phyloP scores from a whole-genome alignment of 176 grass and related monocot species.

The Cenchrus americanus region DNA sequence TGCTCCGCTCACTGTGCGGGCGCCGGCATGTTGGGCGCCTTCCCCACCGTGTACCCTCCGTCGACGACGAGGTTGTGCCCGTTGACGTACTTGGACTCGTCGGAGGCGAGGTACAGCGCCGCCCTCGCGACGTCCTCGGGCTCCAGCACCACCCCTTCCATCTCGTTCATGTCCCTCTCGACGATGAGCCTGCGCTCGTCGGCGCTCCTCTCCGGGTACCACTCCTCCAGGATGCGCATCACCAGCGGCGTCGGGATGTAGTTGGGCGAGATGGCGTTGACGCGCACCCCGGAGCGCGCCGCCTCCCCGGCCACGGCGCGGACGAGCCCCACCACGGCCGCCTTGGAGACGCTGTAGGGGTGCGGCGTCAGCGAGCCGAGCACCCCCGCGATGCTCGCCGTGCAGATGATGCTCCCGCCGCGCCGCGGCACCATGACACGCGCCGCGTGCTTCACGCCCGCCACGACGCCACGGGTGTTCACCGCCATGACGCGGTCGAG shows the following conservation, averaged over 20 bases:
- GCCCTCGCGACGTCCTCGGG: constrained; percentile 21
- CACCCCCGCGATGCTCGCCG: constrained; percentile 51
- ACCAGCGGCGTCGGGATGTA: constrained; percentile 39
- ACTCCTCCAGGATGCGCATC: not conserved
- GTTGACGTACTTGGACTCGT: constrained; percentile 69
- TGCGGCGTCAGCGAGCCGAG: not conserved
- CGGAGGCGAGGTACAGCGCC: constrained; percentile 55
- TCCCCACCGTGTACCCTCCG: constrained; percentile 51
- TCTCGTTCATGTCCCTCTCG: constrained; percentile 15
- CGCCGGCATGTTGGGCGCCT: constrained; percentile 23
- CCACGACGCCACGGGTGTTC: constrained; percentile 52
- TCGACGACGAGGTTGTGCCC: constrained; percentile 80
- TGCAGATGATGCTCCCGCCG: constrained; percentile 63
- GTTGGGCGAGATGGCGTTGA: constrained; percentile 39
- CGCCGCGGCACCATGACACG: constrained; percentile 58
- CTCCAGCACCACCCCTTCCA: not conserved
- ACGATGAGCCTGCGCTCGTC: constrained; percentile 11
- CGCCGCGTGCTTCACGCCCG: constrained; percentile 72
- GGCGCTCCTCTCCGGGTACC: not conserved
- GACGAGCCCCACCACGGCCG: not conserved
- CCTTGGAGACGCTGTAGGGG: constrained; percentile 40
- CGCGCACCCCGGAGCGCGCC: constrained; percentile 25
- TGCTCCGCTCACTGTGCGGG: not conserved
- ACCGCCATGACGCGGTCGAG: constrained; percentile 65
- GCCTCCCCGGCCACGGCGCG: constrained; percentile 1